Base-by-base conservation (phyloP, 805 yeast genomes). In the Saturnispora sanitii region DNA sequence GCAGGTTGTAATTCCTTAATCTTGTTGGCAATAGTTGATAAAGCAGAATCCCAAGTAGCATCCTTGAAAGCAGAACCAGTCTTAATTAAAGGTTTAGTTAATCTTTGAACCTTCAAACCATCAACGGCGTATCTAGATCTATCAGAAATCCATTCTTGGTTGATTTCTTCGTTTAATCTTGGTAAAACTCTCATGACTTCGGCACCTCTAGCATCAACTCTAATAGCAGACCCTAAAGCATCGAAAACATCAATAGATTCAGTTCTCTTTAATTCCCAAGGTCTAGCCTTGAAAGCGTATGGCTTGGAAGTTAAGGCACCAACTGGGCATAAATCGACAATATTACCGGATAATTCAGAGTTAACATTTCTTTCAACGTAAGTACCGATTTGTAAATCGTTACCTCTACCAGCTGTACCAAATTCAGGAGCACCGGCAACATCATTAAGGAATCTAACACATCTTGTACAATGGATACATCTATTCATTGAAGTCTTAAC, bases 401-500 rank as follows among this genome's bases (percentile, higher is more conserved):
- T 84, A 56, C 95, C 95, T 64, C 95, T 80, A 46, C 94, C 95
- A 32, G 88, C 60, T 43, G 90, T 75, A 52, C 95, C 95, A 48
- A 84, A 75, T 63, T 85, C 95, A 15, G 94, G 86, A 30, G 94
- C 92, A 49, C 95, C 95, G 30, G 95, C 95, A 47, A 84, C 81
- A 57, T 84, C 94, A 62, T 85, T 84, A 70, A 87, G 69, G 65
- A 84, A 84, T 56, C 95, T 76, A 18, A 84, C 87, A 70, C 95
- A 84, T 58, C 95, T 73, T 23, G 95, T 84, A 68, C 95, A 84
- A 63, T 84, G 95, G 55, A 84, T 84, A 65, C 95, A 84, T 61
- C 95, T 74, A 67, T 85, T 84, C 95, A 84, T 84, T 34, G 87
- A 79, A 33, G 95, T 84, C 66, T 84, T 84, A 56, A 84, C 82